Evolutionary conservation across 345 rosid genomes (phyloP), one percentile per base, ranked within the genome.

Genomic region (Geranium rotundifolium): DNA sequence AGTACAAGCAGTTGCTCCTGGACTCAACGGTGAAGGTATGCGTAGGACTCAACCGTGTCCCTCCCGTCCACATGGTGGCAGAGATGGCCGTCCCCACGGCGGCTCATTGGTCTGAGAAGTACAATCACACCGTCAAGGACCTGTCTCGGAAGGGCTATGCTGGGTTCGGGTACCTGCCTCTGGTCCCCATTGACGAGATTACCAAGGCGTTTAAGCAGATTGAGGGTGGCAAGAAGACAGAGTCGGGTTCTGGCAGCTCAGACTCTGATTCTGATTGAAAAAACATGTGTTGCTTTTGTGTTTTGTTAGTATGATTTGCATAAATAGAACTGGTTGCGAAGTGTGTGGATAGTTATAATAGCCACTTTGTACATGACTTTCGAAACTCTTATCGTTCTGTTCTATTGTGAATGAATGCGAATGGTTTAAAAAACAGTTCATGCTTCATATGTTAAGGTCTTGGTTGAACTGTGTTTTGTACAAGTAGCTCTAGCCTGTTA

Each of bases 171-270:
- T 81, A 76, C 70, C 63, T 92, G 30, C 96, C 98, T 0, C 60
- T 81, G 66, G 77, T 92, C 19, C 96, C 98, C 4, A 55, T 85
- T 16, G 96, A 81, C 61, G 92, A 85, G 61, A 73, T 89, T 12
- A 69, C 76, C 0, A 73, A 80, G 74, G 81, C 85, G 34, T 85
- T 77, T 68, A 69, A 85, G 71, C 78, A 77, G 30, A 77, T 69
- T 7, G 66, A 69, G 54, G 77, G 80, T 0, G 67, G 41, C 23
- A 73, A 82, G 72, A 75, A 59, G 12, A 17, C 56, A 14, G 29
- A 55, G 19, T 77, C n/a, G 1, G 34, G n/a, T 15, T 60, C 73
- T 52, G 61, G 78, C 0, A 73, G 56, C 0, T 80, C 93, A 20
- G 73, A 66, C 73, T 87, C 91, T 0, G 84, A 83, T 20, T 67